phyloP scores from a whole-genome alignment of 1,139 yeast genomes.

The Suhomyces coccinellae region DNA sequence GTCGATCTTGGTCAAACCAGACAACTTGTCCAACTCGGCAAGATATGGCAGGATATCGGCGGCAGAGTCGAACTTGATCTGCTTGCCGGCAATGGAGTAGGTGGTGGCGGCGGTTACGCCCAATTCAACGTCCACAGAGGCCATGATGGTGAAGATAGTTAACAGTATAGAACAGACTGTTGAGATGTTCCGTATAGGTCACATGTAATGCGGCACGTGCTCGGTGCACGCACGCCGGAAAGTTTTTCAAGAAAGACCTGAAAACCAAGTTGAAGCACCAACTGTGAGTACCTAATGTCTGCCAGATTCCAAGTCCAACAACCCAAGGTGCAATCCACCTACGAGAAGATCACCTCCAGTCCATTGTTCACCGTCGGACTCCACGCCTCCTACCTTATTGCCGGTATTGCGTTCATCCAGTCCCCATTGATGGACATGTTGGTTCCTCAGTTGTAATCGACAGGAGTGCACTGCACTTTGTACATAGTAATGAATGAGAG shows the following conservation, averaged over 20 bases:
- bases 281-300: constrained; percentile 16
- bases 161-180: background rate
- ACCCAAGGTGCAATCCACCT: constrained; percentile 33
- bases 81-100: constrained; percentile 72
- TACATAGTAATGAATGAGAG: constrained; percentile 3
- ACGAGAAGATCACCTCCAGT: constrained; percentile 55
- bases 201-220: background rate
- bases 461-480: background rate
- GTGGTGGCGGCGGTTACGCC: constrained; percentile 34
- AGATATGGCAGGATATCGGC: constrained; percentile 72
- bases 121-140: constrained; percentile 28
- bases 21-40: constrained; percentile 47
- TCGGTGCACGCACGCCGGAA: background rate
- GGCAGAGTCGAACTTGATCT: constrained; percentile 68
- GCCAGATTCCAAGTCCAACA: constrained; percentile 20
- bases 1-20: constrained; percentile 59
- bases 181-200: background rate
- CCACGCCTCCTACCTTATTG: constrained; percentile 63
- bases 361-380: constrained; percentile 66
- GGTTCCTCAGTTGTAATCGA: constrained; percentile 65
- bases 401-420: constrained; percentile 74
- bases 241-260: background rate
- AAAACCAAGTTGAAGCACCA: background rate
- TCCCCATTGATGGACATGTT: constrained; percentile 79
- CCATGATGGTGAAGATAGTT: constrained; percentile 14